These are phyloP conservation scores for Periconia macrospinosa DNA, from an alignment of 2,329 filamentous ascomycete species.

Conservation along the genomic window DNA sequence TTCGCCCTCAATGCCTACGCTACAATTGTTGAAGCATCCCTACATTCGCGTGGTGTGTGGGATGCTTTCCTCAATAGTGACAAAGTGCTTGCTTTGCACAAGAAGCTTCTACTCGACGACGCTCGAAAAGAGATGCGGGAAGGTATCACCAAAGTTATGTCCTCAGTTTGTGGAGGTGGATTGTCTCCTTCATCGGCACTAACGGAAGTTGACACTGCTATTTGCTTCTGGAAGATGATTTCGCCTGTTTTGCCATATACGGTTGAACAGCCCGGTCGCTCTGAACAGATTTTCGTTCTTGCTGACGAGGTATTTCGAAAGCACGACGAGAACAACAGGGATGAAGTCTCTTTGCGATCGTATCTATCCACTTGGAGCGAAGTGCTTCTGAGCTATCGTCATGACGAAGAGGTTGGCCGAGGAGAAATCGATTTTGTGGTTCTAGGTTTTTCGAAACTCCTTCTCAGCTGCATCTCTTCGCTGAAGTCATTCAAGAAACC, in stretches of 20 bases:
- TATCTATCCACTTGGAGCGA: constrained; percentile 35
- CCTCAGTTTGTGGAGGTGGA: constrained; percentile 38
- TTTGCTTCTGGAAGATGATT: constrained; percentile 38
- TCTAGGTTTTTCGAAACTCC: constrained; percentile 44
- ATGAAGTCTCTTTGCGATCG: constrained; percentile 32
- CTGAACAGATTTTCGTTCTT: constrained; percentile 38
- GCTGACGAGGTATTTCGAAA: constrained; percentile 40
- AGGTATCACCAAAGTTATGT: constrained; percentile 30
- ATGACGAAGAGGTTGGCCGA: constrained; percentile 39
- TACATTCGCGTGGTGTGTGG: constrained; percentile 40
- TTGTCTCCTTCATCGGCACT: constrained; percentile 37
- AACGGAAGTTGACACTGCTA: constrained; percentile 29
- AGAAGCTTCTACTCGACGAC: constrained; percentile 32
- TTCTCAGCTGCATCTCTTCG: constrained; percentile 42
- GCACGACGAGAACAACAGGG: constrained; percentile 36
- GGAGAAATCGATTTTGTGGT: constrained; percentile 41
- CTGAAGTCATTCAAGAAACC: constrained; percentile 45
- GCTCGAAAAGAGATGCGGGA: constrained; percentile 25
- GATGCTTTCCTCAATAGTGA: constrained; percentile 30
- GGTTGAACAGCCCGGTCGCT: constrained; percentile 24
- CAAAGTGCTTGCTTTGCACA: constrained; percentile 29
- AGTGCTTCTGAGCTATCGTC: constrained; percentile 35
- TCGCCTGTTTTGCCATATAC: constrained; percentile 32
- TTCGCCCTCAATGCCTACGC: constrained; percentile 29
- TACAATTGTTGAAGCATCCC: constrained; percentile 39